Conservation (phyloP, 1,284 basidiomycete species). For the Melanopsichium pennsylvanicum region DNA sequence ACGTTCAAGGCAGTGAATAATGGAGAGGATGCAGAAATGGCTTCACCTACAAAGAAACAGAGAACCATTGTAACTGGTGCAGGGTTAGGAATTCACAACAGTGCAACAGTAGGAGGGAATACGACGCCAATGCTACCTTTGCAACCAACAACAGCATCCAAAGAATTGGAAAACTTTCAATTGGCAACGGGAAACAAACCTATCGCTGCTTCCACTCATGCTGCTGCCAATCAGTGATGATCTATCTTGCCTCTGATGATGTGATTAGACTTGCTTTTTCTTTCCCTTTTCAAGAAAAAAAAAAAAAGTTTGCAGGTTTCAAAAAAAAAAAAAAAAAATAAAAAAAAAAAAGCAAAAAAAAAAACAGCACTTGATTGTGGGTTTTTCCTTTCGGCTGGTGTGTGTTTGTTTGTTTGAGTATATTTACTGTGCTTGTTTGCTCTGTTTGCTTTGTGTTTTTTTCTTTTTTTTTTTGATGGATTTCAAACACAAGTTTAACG, state of each 20-base stretch:
- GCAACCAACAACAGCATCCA: slow-evolving; percentile 35
- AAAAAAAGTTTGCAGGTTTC: no score
- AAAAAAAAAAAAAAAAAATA: no score
- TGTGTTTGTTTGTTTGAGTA: no score
- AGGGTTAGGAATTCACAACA: no score
- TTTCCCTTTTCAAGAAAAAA: not conserved
- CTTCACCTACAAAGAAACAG: slow-evolving; percentile 45
- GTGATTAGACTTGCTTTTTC: no score
- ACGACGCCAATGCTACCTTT: slow-evolving; percentile 39
- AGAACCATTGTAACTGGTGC: slow-evolving; percentile 13
- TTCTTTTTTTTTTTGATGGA: no score
- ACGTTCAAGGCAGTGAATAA: slow-evolving; percentile 21
- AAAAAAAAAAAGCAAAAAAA: no score
- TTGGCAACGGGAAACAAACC: slow-evolving; percentile 45
- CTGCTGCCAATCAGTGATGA: slow-evolving; percentile 29
- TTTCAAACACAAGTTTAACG: no score
- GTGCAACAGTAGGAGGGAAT: not conserved
- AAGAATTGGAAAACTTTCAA: slow-evolving; percentile 47
- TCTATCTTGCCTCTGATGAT: not conserved
- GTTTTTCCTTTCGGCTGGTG: no score
- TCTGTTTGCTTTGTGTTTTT: no score
- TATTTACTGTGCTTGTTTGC: no score
- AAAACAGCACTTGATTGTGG: no score
- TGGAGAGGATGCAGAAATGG: slow-evolving; percentile 34
- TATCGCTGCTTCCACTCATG: slow-evolving; percentile 34